A percentile compares a stretch with the other conserved stretches of the same genome.
Conservation (phyloP, 768 basidiomycete genomes). For the Leucocoprinus leucothites region DNA sequence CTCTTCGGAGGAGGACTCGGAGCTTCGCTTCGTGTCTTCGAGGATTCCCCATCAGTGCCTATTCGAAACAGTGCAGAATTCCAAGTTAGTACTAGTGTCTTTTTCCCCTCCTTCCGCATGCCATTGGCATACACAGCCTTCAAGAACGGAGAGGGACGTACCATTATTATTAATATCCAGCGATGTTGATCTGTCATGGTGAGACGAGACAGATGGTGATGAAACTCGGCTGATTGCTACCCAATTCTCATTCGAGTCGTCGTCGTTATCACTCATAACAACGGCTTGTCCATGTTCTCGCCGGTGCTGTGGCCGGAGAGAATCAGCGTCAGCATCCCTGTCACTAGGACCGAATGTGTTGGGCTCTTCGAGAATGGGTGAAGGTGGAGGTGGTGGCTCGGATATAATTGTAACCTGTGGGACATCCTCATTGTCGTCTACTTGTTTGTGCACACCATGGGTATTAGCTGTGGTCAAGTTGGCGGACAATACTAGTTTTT, state of each 20-base stretch:
- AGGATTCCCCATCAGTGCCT: slow-evolving; percentile 12
- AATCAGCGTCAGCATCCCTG: not conserved
- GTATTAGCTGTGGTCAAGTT: not conserved
- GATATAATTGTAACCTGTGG: slow-evolving; percentile 7
- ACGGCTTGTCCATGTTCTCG: not conserved
- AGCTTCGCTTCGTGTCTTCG: slow-evolving; percentile 18
- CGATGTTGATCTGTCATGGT: slow-evolving; percentile 17
- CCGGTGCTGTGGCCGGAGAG: not conserved
- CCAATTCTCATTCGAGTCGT: slow-evolving; percentile 11
- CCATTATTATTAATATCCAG: slow-evolving; percentile 9
- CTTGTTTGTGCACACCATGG: not conserved
- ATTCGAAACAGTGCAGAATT: not conserved
- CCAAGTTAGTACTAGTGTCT: not conserved
- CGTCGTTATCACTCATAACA: not conserved
- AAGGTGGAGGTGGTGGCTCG: slow-evolving; percentile 5
- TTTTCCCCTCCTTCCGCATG: not conserved
- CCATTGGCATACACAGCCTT: not conserved
- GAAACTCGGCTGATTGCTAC: slow-evolving; percentile 7
- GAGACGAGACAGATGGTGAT: slow-evolving; percentile 13
- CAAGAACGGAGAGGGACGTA: not conserved
- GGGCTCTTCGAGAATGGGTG: slow-evolving; percentile 4
- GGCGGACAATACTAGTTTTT: not conserved
- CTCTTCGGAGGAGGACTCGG: slow-evolving; percentile 52
- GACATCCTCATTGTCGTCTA: not conserved
- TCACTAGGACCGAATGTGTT: not conserved